These are phyloP conservation scores for Neohortaea acidophila DNA, from an alignment of 495 filamentous ascomycete genomes.

Conservation along the genomic window DNA sequence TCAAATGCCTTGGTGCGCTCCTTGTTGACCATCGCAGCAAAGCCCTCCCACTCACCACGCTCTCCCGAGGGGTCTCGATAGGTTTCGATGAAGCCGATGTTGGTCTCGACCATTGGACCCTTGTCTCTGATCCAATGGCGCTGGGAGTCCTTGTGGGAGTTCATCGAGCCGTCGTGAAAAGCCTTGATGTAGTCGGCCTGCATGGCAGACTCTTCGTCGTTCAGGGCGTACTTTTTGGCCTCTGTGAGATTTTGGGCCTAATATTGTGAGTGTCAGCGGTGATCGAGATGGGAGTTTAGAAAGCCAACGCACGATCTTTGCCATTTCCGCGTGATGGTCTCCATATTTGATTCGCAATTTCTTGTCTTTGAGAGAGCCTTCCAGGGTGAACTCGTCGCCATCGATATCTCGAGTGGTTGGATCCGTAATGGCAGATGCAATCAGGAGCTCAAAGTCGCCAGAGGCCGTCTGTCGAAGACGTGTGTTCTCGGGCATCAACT, in stretches of 20 bases:
- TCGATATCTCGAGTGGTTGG: constrained; percentile 52
- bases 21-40: constrained; percentile 63
- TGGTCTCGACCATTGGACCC: constrained; percentile 73
- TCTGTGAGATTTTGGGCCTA: constrained; percentile 55
- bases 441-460: constrained; percentile 63
- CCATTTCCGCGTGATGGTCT: constrained; percentile 68
- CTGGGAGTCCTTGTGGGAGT: constrained; percentile 82
- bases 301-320: constrained; percentile 53
- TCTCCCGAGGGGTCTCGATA: constrained; percentile 89
- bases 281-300: too few species aligned
- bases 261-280: too few species aligned
- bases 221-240: constrained; percentile 62
- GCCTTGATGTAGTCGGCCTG: constrained; percentile 66
- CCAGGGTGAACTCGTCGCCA: constrained; percentile 48
- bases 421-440: constrained; percentile 53
- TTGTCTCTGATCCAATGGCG: constrained; percentile 86
- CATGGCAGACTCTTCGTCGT: constrained; percentile 77
- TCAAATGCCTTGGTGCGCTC: constrained; percentile 86
- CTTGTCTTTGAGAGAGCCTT: constrained; percentile 51
- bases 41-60: constrained; percentile 84
- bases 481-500: constrained; percentile 71
- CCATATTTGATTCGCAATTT: constrained; percentile 65
- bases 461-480: constrained; percentile 58
- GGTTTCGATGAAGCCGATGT: constrained; percentile 92
- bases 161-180: constrained; percentile 69